Evolutionary conservation across 768 basidiomycete genomes (phyloP).

Genomic region (Collybia mongolica): DNA sequence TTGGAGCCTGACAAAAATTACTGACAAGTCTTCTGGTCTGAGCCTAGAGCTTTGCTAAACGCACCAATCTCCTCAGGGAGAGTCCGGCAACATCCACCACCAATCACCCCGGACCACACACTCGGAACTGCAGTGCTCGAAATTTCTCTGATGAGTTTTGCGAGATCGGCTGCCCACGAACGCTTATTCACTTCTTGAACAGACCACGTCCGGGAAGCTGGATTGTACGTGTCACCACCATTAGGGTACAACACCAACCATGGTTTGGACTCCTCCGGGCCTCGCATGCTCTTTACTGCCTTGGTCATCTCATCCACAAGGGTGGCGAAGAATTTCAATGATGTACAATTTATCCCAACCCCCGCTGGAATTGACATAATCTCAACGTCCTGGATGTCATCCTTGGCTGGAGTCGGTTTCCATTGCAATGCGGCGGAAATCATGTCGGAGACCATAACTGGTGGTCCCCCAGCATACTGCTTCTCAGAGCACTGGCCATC

Average conservation of each 20-base stretch:
- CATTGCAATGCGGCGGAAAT: conserved; percentile 36
- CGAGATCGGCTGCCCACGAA: conserved; percentile 36
- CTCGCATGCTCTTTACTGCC: conserved; percentile 12
- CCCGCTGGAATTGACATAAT: conserved; percentile 40
- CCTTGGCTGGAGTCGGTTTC: neutral
- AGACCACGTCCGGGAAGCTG: conserved; percentile 42
- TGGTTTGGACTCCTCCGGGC: conserved; percentile 24
- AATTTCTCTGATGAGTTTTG: conserved; percentile 18
- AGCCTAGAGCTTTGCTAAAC: neutral
- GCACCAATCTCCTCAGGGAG: conserved; percentile 48
- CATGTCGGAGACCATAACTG: conserved; percentile 36
- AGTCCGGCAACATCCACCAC: conserved; percentile 73
- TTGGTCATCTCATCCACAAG: conserved; percentile 38
- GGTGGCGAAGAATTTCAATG: conserved; percentile 36
- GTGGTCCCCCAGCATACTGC: conserved; percentile 13
- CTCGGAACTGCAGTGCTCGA: conserved; percentile 5
- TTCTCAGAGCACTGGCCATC: conserved; percentile 45
- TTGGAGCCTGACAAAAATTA: no score
- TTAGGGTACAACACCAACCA: conserved; percentile 76
- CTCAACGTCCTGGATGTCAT: conserved; percentile 4
- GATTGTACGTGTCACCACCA: conserved; percentile 57
- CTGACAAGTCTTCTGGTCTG: no score
- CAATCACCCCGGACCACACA: conserved; percentile 51
- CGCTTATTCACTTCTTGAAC: conserved; percentile 14
- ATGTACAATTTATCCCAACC: conserved; percentile 78